Evolutionary conservation across 139 green algal species (phyloP).

Genomic region (Chlamydomonas urium): DNA sequence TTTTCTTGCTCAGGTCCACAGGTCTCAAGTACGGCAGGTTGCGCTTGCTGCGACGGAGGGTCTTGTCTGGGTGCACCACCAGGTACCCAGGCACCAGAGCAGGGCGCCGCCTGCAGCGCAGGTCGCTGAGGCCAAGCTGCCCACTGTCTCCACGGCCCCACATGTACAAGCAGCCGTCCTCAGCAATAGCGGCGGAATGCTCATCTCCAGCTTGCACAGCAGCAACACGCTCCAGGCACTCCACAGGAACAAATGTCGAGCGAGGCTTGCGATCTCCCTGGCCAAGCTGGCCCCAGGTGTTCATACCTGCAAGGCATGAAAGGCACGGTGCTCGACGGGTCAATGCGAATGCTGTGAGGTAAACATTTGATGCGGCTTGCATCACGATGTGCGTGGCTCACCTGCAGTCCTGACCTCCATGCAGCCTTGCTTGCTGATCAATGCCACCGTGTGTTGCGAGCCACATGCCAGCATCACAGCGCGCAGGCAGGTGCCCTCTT

Average conservation of each 20-base stretch:
- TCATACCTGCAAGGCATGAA: conserved; percentile 37
- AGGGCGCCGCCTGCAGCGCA: conserved; percentile 46
- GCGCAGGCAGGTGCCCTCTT: conserved; percentile 31
- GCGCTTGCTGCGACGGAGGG: conserved; percentile 64
- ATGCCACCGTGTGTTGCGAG: conserved; percentile 47
- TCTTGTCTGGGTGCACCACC: conserved; percentile 71
- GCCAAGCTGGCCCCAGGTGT: conserved; percentile 76
- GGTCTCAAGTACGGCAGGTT: conserved; percentile 8
- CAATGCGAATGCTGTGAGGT: too few species aligned
- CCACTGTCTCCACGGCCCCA: conserved; percentile 77
- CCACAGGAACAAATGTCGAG: conserved; percentile 37
- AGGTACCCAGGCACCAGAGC: conserved; percentile 40
- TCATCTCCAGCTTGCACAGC: conserved; percentile 63
- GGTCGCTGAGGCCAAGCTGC: conserved; percentile 70
- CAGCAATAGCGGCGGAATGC: conserved; percentile 56
- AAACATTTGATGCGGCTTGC: too few species aligned
- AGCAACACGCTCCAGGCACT: conserved; percentile 28
- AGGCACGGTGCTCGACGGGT: too few species aligned
- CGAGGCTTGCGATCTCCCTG: conserved; percentile 39
- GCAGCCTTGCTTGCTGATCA: conserved; percentile 47
- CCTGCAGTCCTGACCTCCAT: conserved; percentile 48
- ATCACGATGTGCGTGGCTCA: too few species aligned
- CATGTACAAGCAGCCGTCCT: conserved; percentile 53
- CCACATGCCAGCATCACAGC: conserved; percentile 64
- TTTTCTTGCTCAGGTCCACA: too few species aligned